Evolutionary conservation across 2,329 filamentous ascomycete genomes (phyloP).

Genomic region (Claviceps quebecensis): DNA sequence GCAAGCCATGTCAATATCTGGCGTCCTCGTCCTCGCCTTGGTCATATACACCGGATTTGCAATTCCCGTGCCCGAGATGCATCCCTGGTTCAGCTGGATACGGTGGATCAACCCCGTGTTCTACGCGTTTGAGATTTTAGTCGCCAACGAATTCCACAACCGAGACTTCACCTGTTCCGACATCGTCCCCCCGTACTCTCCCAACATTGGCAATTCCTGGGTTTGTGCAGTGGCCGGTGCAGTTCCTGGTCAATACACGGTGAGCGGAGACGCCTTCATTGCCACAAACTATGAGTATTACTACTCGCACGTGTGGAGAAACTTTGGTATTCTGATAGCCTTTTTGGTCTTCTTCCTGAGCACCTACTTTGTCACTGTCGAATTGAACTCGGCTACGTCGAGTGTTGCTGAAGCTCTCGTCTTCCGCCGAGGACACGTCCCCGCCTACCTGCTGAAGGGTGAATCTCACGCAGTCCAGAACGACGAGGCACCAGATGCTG

Average conservation of each 20-base stretch:
- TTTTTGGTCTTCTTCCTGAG: slow-evolving; percentile 51
- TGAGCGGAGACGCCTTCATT: slow-evolving; percentile 50
- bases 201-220: slow-evolving; percentile 29
- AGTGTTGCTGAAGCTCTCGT: slow-evolving; percentile 58
- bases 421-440: slow-evolving; percentile 43
- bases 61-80: slow-evolving; percentile 41
- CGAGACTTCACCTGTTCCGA: slow-evolving; percentile 40
- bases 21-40: slow-evolving; percentile 43
- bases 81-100: slow-evolving; percentile 64
- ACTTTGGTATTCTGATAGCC: slow-evolving; percentile 52
- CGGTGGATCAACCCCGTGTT: slow-evolving; percentile 60
- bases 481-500: slow-evolving; percentile 16
- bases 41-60: slow-evolving; percentile 48
- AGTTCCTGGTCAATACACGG: slow-evolving; percentile 34
- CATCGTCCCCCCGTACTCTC: slow-evolving; percentile 33
- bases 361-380: slow-evolving; percentile 48
- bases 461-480: slow-evolving; percentile 16
- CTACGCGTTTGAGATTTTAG: slow-evolving; percentile 59
- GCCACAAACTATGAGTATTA: slow-evolving; percentile 39
- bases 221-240: slow-evolving; percentile 41
- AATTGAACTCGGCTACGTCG: slow-evolving; percentile 48
- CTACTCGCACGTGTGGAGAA: slow-evolving; percentile 48
- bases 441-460: slow-evolving; percentile 23
- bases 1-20: slow-evolving; percentile 39
- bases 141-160: slow-evolving; percentile 58